Conservation (phyloP, 2,329 filamentous ascomycete genomes). For the Colletotrichum gloeosporioides region DNA sequence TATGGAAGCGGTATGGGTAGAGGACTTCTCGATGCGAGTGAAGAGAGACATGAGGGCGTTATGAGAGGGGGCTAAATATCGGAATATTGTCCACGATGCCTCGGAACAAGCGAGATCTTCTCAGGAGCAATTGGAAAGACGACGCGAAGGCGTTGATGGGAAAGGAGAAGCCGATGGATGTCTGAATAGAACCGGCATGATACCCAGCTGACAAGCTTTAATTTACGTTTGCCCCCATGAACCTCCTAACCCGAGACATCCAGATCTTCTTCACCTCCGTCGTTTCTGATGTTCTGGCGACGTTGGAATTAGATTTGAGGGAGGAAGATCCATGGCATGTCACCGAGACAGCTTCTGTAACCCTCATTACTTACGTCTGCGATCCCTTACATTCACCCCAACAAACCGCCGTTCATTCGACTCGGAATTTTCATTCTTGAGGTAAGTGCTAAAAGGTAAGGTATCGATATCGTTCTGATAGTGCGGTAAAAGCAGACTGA, state of each 20-base stretch:
- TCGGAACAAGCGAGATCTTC: background rate
- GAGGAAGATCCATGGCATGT: fast-evolving
- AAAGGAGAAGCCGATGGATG: background rate
- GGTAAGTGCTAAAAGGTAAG: background rate
- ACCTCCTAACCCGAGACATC: fast-evolving
- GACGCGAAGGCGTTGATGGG: background rate
- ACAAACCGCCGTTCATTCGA: background rate
- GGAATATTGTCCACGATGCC: background rate
- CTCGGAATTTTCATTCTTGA: background rate
- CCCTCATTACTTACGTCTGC: background rate
- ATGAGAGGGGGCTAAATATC: background rate
- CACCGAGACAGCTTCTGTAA: background rate
- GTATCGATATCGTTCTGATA: fast-evolving
- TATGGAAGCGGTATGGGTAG: background rate
- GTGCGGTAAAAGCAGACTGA: background rate
- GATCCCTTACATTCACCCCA: background rate
- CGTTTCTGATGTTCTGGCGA: background rate
- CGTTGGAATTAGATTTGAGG: background rate
- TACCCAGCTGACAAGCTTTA: background rate
- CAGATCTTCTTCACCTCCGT: background rate
- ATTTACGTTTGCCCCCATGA: background rate
- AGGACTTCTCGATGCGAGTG: background rate
- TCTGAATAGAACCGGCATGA: background rate
- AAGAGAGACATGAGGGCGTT: background rate
- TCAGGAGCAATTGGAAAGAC: background rate